Evolutionary conservation across 345 rosid genomes (phyloP).

Genomic region (Excoecaria agallocha): DNA sequence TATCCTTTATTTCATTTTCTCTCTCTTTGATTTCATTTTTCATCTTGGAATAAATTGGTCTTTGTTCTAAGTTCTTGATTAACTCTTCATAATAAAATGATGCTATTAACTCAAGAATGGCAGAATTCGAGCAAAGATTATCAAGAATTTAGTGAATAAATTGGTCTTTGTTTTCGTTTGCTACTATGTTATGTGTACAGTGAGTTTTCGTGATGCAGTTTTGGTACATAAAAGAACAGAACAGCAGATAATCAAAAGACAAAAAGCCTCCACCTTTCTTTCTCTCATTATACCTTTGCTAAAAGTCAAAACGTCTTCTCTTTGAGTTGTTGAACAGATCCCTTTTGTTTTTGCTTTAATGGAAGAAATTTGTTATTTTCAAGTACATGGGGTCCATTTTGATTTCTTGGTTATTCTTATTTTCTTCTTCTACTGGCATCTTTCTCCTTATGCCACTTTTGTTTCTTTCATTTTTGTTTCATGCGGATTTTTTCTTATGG

Average conservation of each 20-base stretch:
- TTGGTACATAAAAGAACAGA: background rate
- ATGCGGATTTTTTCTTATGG: no score
- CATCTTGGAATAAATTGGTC: no score
- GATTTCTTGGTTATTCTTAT: conserved; percentile 41
- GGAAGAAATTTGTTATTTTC: background rate
- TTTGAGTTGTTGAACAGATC: conserved; percentile 19
- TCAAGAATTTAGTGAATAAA: no score
- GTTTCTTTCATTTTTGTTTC: background rate
- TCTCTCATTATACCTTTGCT: background rate
- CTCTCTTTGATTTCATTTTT: no score
- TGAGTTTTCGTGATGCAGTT: no score
- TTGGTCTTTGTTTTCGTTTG: no score
- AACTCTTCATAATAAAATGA: no score
- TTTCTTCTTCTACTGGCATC: conserved; percentile 21
- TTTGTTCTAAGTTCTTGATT: no score
- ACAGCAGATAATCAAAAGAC: background rate
- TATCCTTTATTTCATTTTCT: no score
- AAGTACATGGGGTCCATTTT: conserved; percentile 36
- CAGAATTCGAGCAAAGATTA: no score
- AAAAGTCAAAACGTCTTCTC: background rate
- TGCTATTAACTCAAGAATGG: no score
- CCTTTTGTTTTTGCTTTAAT: conserved; percentile 13
- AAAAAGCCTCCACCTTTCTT: background rate
- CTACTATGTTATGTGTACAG: no score
- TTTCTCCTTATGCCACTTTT: conserved; percentile 13